Evolutionary conservation across 1,284 basidiomycete genomes (phyloP).

Genomic region (Tilletia indica): DNA sequence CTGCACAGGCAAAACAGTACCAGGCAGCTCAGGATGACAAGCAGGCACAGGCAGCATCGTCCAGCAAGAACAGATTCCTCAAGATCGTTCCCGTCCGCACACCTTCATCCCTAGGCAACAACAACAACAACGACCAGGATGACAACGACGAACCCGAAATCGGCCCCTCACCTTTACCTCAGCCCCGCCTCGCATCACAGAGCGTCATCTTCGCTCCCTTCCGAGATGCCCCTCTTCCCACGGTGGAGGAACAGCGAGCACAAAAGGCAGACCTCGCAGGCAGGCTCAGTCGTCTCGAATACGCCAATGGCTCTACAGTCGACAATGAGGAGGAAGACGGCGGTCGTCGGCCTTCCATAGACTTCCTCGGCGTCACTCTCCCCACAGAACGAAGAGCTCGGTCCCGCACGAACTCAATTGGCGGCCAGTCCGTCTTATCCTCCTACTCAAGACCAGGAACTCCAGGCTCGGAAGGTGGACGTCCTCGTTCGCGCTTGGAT

Average conservation of each 20-base stretch:
- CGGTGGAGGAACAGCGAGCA: neutral
- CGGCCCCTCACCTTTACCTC: conserved; percentile 31
- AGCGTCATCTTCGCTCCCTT: conserved; percentile 48
- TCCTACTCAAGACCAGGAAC: neutral
- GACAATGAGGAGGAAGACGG: conserved; percentile 2
- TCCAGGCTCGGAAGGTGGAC: neutral
- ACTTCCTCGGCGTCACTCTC: conserved; percentile 44
- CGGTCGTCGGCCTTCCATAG: conserved; percentile 33
- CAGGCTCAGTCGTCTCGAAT: neutral
- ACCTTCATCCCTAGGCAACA: conserved; percentile 23
- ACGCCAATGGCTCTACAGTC: neutral
- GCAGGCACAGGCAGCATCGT: neutral
- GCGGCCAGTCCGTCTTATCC: neutral
- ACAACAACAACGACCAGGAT: conserved; percentile 30
- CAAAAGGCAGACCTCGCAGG: conserved; percentile 9
- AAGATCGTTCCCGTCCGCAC: neutral
- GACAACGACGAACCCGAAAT: conserved; percentile 18
- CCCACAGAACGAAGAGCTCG: conserved; percentile 36
- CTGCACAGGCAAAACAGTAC: conserved; percentile 1
- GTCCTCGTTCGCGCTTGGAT: neutral
- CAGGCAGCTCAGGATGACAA: neutral
- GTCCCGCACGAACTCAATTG: conserved; percentile 21
- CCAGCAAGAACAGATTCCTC: neutral
- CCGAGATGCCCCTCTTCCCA: conserved; percentile 27
- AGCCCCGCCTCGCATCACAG: conserved; percentile 44